Evolutionary conservation across 2,329 filamentous ascomycete genomes (phyloP), one percentile per base, ranked within the genome.

Genomic region (Ceratocystis ficicola): DNA sequence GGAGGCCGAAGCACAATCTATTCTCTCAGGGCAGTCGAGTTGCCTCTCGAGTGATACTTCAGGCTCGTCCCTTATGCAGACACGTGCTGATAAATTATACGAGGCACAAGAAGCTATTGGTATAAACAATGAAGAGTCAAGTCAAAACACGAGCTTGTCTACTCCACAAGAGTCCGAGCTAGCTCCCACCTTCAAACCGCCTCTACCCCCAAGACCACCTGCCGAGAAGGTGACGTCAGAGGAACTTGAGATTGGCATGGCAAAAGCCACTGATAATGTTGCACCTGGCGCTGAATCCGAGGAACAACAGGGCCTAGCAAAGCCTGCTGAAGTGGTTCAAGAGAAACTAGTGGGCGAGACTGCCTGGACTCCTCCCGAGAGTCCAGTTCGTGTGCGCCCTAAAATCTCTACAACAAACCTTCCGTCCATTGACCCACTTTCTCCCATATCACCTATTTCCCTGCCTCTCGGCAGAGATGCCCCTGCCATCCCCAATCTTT

Each of bases 11-110:
- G 55, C 20, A 1, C 50, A 50, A 15, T 67, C 65, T 46, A 62
- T 67, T 17, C 44, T 61, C 17, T 67, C 63, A 3, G 64, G 57
- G 20, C 50, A 65, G 22, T 67, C 66, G 17, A 67, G 66, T 22
- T 63, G 66, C 8, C 50, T 65, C n/a, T 67, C 66, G 15, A 48
- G 46, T 8, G 66, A 67, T 20, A 67, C 66, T 7, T 65, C 66
- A 1, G 25, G 65, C 5, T 63, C 55, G 7, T 67, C 66, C 10
- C 17, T 59, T 3, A 30, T 12, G 22, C 55, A 36, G 55, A 22
- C 55, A n/a, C 36, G 44, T 17, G 12, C 20, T 7, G 63, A 65
- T 8, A 65, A 59, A n/a, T 65, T 57, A 17, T 59, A 63, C 30
- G 66, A 67, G 22, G 55, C 66, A 5, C 30, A 59, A 22, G 63